These are phyloP conservation scores for Phytophthora cryptogea DNA, from an alignment of 352 stramenopile genomes.

Conservation along the genomic window DNA sequence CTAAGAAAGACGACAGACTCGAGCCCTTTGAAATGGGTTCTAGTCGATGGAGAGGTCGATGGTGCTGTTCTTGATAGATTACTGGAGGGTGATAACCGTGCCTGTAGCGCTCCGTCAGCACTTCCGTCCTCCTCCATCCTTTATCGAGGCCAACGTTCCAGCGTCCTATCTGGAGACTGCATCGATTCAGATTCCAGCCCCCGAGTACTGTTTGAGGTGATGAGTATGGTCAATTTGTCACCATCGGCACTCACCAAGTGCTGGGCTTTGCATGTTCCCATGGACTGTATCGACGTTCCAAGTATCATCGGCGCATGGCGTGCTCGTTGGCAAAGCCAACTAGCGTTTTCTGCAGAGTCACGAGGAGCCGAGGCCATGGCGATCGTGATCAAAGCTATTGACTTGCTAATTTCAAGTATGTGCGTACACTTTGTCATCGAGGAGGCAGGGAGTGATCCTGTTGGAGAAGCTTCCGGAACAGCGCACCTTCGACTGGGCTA, in stretches of 20 bases:
- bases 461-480: not conserved
- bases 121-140: slow-evolving; percentile 17
- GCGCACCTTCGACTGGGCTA: slow-evolving; percentile 30
- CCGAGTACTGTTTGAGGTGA: slow-evolving; percentile 34
- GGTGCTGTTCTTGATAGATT: slow-evolving; percentile 36
- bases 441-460: slow-evolving; percentile 12
- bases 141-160: slow-evolving; percentile 13
- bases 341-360: slow-evolving; percentile 20
- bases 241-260: slow-evolving; percentile 27
- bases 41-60: slow-evolving; percentile 38
- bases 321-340: slow-evolving; percentile 23
- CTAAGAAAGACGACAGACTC: not conserved
- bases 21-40: slow-evolving; percentile 29
- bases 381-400: slow-evolving; percentile 33
- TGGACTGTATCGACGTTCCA: slow-evolving; percentile 19
- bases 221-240: slow-evolving; percentile 21
- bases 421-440: slow-evolving; percentile 36
- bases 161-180: slow-evolving; percentile 17
- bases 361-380: slow-evolving; percentile 22
- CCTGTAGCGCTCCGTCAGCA: slow-evolving; percentile 5
- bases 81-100: slow-evolving; percentile 24
- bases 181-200: not conserved
- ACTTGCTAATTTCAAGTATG: slow-evolving; percentile 35
- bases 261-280: slow-evolving; percentile 23
- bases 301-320: slow-evolving; percentile 30